phyloP scores from a whole-genome alignment of 371 early-diverging fungal species.

The Batkoa obscura region DNA sequence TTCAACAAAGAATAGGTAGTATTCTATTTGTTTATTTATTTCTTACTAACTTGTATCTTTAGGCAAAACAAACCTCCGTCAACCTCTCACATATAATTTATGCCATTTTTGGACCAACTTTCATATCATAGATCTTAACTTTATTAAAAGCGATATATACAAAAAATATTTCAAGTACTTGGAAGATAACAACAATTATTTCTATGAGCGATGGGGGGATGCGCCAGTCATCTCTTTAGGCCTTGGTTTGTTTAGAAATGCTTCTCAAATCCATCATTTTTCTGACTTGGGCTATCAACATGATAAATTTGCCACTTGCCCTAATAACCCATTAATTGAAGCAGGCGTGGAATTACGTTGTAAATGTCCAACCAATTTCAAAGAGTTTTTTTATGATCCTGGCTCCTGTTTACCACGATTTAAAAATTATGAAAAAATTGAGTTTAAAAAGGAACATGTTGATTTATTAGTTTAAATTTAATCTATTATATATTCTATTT shows the following conservation, averaged over 20 bases:
- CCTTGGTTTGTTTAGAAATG: constrained; percentile 17
- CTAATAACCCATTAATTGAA: neutral
- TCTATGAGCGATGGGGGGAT: constrained; percentile 41
- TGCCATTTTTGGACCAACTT: constrained; percentile 10
- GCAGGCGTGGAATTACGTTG: neutral
- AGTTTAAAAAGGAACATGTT: too few species aligned
- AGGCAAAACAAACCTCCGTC: too few species aligned
- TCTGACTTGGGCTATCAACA: constrained; percentile 24
- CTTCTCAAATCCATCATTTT: constrained; percentile 20
- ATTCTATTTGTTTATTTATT: too few species aligned
- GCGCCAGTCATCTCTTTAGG: constrained; percentile 30
- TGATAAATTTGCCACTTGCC: constrained; percentile 1
- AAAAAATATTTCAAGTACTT: constrained; percentile 7
- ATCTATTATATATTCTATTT: too few species aligned
- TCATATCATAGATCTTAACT: constrained; percentile 5
- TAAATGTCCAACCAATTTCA: too few species aligned
- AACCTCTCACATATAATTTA: constrained; percentile 15
- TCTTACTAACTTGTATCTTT: too few species aligned
- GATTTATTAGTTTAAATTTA: too few species aligned
- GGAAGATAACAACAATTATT: constrained; percentile 11
- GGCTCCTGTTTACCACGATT: too few species aligned
- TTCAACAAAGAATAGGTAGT: too few species aligned
- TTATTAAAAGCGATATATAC: neutral
- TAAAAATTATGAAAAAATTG: too few species aligned
- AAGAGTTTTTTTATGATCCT: too few species aligned